Conservation (phyloP, 1,284 basidiomycete genomes). For the Porogramme epimiltina region DNA sequence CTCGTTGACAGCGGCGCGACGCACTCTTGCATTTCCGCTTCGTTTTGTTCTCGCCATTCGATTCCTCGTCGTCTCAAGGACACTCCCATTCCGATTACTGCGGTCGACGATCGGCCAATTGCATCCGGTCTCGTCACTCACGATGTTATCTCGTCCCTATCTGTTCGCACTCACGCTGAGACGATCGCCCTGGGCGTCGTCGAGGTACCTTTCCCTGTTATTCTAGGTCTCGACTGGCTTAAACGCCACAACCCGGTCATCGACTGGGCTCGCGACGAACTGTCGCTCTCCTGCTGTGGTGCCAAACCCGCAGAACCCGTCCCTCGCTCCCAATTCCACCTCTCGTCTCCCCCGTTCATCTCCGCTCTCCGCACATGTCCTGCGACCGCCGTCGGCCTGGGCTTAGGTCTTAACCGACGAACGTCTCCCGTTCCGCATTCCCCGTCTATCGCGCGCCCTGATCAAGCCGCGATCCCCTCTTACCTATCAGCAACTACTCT, state of each 20-base stretch:
- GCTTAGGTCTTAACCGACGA: neutral
- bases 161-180: conserved; percentile 28
- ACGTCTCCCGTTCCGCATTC: neutral
- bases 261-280: conserved; percentile 17
- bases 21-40: conserved; percentile 37
- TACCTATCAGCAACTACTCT: conserved; percentile 5
- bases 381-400: neutral
- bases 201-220: conserved; percentile 24
- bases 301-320: too few species aligned
- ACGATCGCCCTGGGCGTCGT: conserved; percentile 18
- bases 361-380: neutral
- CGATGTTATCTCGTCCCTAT: conserved; percentile 31
- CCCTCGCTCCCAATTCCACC: neutral
- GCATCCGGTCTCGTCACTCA: conserved; percentile 38
- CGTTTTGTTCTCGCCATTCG: conserved; percentile 32
- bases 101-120: conserved; percentile 39
- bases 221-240: conserved; percentile 27
- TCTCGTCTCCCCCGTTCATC: neutral
- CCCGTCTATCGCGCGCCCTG: neutral
- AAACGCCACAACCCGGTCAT: conserved; percentile 25
- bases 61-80: conserved; percentile 29
- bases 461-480: too few species aligned
- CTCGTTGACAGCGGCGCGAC: conserved; percentile 40
- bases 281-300: conserved; percentile 31
- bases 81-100: conserved; percentile 33